A percentile compares a stretch with the other conserved stretches of the same genome.
These are phyloP conservation scores for Eustoma russellianum DNA, from an alignment of 257 asterid species.

Conservation along the genomic window DNA sequence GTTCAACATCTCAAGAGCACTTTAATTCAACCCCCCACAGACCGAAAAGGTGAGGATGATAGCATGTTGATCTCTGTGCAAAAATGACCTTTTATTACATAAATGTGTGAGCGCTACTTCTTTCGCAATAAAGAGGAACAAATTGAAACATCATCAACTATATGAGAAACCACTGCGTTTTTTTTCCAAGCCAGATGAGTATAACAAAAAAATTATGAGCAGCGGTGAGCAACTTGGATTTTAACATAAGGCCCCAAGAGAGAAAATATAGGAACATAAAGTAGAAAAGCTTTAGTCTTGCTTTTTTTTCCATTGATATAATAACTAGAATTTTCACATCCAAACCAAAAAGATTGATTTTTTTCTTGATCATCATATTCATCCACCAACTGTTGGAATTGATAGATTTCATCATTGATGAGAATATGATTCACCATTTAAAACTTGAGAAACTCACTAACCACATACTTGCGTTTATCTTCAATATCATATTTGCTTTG, in stretches of 20 bases:
- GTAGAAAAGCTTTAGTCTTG: conserved; percentile 39
- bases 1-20: too few relatives aligned
- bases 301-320: conserved; percentile 26
- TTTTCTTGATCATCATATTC: conserved; percentile 45
- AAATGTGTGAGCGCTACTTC: conserved; percentile 67
- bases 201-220: conserved; percentile 24
- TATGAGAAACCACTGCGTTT: conserved; percentile 20
- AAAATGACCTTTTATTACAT: conserved; percentile 74
- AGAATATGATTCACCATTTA: too few relatives aligned
- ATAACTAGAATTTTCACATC: conserved; percentile 24
- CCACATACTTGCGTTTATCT: too few relatives aligned
- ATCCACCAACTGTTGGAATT: too few relatives aligned
- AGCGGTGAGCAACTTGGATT: conserved; percentile 38
- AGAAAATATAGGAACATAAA: conserved; percentile 33
- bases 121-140: conserved; percentile 77
- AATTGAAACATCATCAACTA: conserved; percentile 26
- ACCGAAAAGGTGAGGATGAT: too few relatives aligned
- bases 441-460: too few relatives aligned
- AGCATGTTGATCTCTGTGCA: too few relatives aligned
- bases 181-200: conserved; percentile 31
- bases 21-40: too few relatives aligned
- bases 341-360: conserved; percentile 28
- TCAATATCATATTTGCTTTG: too few relatives aligned
- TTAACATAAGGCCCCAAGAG: conserved; percentile 52
- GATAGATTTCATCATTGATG: too few relatives aligned